phyloP scores from a whole-genome alignment of 2,329 filamentous ascomycete genomes.

The Fusarium sp. region DNA sequence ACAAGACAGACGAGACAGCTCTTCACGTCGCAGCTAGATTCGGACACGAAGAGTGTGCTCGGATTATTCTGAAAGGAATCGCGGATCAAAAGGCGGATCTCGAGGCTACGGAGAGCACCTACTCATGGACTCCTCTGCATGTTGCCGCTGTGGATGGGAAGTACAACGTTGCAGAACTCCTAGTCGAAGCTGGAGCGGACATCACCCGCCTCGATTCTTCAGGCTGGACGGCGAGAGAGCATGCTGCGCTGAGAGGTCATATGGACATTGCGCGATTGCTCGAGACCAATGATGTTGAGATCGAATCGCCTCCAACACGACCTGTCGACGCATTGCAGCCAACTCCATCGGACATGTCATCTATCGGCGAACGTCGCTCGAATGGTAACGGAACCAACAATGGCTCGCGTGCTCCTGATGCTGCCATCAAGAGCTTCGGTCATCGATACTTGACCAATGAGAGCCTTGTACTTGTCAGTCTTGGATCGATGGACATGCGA shows the following conservation, averaged over 20 bases:
- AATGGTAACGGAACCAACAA: slow-evolving; percentile 58
- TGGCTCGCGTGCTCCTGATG: slow-evolving; percentile 67
- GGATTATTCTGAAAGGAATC: slow-evolving; percentile 75
- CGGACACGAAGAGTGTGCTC: slow-evolving; percentile 82
- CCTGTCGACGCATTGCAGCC: slow-evolving; percentile 34
- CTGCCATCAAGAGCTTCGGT: slow-evolving; percentile 92
- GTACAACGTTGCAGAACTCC: slow-evolving; percentile 74
- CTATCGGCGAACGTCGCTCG: slow-evolving; percentile 67
- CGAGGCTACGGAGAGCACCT: slow-evolving; percentile 81
- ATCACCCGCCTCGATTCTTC: slow-evolving; percentile 80
- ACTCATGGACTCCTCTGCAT: slow-evolving; percentile 95
- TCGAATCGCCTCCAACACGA: slow-evolving; percentile 33
- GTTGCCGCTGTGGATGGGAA: slow-evolving; percentile 92
- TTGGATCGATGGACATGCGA: slow-evolving; percentile 93
- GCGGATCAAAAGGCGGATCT: slow-evolving; percentile 76
- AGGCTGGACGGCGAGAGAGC: slow-evolving; percentile 93
- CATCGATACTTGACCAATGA: slow-evolving; percentile 92
- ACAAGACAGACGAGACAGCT: slow-evolving; percentile 88
- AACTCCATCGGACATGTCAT: slow-evolving; percentile 58
- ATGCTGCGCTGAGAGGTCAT: slow-evolving; percentile 89
- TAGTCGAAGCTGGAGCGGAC: slow-evolving; percentile 81
- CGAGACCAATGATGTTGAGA: slow-evolving; percentile 56
- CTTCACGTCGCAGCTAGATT: slow-evolving; percentile 91
- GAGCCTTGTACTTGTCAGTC: slow-evolving; percentile 87
- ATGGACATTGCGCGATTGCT: slow-evolving; percentile 79